Percentiles rank a stretch among this genome's conserved stretches.
Evolutionary conservation across 345 rosid species (phyloP).

Genomic region (Murraya paniculata): DNA sequence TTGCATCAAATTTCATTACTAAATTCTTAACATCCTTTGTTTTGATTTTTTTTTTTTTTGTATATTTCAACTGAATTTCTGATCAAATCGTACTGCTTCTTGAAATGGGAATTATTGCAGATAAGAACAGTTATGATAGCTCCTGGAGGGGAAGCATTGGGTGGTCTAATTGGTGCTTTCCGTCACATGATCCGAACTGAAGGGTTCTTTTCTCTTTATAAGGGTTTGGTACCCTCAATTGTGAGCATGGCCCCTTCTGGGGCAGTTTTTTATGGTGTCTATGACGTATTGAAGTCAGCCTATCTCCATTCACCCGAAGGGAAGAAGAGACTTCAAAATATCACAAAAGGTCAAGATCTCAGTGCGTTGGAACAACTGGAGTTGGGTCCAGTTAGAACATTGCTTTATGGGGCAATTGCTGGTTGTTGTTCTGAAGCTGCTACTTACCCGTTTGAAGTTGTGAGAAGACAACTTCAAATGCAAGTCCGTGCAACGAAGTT

Average conservation of each 20-base stretch:
- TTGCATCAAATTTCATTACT: not conserved
- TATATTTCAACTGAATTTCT: not conserved
- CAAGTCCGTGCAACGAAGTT: constrained; percentile 62
- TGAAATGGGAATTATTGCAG: constrained; percentile 31
- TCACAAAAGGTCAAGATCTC: constrained; percentile 65
- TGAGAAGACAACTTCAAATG: constrained; percentile 91
- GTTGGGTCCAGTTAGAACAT: constrained; percentile 76
- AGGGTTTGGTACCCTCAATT: constrained; percentile 78
- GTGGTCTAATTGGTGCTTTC: constrained; percentile 78
- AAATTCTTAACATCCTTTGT: not conserved
- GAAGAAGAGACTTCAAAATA: constrained; percentile 53
- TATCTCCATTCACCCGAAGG: constrained; percentile 84
- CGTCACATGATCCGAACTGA: constrained; percentile 71
- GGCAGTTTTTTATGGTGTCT: constrained; percentile 91
- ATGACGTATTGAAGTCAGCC: constrained; percentile 76
- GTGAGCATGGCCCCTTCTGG: constrained; percentile 90
- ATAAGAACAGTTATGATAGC: constrained; percentile 83
- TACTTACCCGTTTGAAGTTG: constrained; percentile 94
- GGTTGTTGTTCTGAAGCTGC: constrained; percentile 93
- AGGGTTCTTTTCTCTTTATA: constrained; percentile 88
- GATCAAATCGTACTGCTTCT: not conserved
- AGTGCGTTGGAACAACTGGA: constrained; percentile 75
- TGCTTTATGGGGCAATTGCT: constrained; percentile 79
- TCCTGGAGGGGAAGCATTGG: constrained; percentile 89
- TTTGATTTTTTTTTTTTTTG: not conserved